Conservation (phyloP, 2,329 filamentous ascomycete genomes). For the Claviceps sp. region DNA sequence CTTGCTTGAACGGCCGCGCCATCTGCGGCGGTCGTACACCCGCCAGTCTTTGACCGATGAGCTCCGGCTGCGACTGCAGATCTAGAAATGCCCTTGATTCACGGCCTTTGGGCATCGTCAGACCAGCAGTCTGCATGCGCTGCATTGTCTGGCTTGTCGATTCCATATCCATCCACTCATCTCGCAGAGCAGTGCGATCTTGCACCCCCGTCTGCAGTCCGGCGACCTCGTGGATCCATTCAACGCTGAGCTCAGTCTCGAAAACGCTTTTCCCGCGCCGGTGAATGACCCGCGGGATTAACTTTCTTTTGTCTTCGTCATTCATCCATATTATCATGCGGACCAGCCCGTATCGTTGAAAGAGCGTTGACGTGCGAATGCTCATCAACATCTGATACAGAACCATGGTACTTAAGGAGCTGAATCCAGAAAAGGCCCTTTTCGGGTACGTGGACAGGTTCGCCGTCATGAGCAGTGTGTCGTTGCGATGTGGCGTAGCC, state of each 20-base stretch:
- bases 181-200: slow-evolving; percentile 25
- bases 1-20: slow-evolving; percentile 27
- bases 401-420: slow-evolving; percentile 44
- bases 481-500: slow-evolving; percentile 42
- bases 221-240: slow-evolving; percentile 47
- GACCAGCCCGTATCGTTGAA: slow-evolving; percentile 67
- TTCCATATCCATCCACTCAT: slow-evolving; percentile 33
- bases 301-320: slow-evolving; percentile 40
- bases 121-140: slow-evolving; percentile 31
- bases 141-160: slow-evolving; percentile 26
- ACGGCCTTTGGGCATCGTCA: slow-evolving; percentile 32
- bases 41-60: slow-evolving; percentile 16
- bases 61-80: slow-evolving; percentile 11
- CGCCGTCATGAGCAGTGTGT: slow-evolving; percentile 59
- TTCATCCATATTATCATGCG: slow-evolving; percentile 65
- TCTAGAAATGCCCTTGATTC: slow-evolving; percentile 19
- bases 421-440: slow-evolving; percentile 34
- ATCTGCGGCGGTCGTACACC: slow-evolving; percentile 16
- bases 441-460: slow-evolving; percentile 48
- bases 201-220: slow-evolving; percentile 20
- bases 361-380: slow-evolving; percentile 42
- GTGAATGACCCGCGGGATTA: slow-evolving; percentile 48
- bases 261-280: slow-evolving; percentile 43
- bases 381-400: slow-evolving; percentile 48
- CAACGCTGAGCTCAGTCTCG: slow-evolving; percentile 46